Percentiles rank a stretch among this genome's conserved stretches.
Conservation (phyloP, 768 basidiomycete species). For the Collybia mongolica region DNA sequence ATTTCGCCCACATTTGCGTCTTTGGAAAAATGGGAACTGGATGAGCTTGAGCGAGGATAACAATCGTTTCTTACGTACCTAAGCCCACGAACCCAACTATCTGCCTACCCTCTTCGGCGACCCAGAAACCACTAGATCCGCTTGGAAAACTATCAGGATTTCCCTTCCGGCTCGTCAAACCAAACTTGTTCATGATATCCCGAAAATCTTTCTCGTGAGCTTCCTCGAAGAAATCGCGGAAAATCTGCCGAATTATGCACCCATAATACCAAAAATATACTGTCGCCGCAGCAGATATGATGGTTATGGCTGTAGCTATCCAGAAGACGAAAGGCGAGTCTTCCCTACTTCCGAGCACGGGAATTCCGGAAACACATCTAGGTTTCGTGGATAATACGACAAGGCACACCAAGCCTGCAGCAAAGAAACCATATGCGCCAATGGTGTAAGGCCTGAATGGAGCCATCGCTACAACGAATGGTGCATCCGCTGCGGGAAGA, state of each 20-base stretch:
- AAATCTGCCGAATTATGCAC: constrained; percentile 1
- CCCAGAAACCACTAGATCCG: constrained; percentile 11
- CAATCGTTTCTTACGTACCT: constrained; percentile 8
- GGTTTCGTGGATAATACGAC: no score
- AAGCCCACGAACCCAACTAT: constrained; percentile 15
- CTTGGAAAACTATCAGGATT: constrained; percentile 3
- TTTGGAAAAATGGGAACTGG: not conserved
- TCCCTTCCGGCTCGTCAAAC: constrained; percentile 1
- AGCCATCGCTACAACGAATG: constrained; percentile 7
- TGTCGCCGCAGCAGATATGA: not conserved
- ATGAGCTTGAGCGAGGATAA: no score
- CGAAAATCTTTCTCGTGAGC: constrained; percentile 8
- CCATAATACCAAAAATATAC: constrained; percentile 7
- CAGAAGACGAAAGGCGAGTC: not conserved
- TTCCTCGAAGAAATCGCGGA: constrained; percentile 3
- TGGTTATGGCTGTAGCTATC: not conserved
- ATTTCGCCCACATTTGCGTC: constrained; percentile 3
- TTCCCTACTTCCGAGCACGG: not conserved
- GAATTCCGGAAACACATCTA: no score
- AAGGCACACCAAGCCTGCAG: not conserved
- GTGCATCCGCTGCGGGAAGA: constrained; percentile 4
- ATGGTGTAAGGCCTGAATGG: not conserved
- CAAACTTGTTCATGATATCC: constrained; percentile 7
- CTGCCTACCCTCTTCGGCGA: constrained; percentile 11
- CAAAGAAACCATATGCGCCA: not conserved